Percentiles rank a stretch among this genome's conserved stretches.
Evolutionary conservation across 2,329 filamentous ascomycete species (phyloP).

Genomic region (Penicillium sp.): DNA sequence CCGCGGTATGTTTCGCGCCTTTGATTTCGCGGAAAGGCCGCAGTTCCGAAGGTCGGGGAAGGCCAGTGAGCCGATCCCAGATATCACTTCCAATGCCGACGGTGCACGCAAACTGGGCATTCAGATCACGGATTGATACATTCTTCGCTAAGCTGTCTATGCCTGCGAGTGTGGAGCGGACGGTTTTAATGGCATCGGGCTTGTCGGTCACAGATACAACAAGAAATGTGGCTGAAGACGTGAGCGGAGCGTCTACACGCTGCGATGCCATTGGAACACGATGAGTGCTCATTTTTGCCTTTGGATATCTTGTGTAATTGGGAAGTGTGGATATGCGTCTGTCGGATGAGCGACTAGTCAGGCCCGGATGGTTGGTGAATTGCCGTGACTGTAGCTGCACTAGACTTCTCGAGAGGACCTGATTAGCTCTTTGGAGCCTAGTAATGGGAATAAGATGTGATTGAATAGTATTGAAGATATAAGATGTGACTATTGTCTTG

Average conservation of each 20-base stretch:
- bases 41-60: slow-evolving; percentile 52
- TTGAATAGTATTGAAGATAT: not conserved
- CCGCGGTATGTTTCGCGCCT: slow-evolving; percentile 52
- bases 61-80: slow-evolving; percentile 51
- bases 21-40: slow-evolving; percentile 51
- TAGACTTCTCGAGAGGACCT: not conserved
- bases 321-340: not conserved
- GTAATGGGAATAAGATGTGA: not conserved
- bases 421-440: too few species aligned
- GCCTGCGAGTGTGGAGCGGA: slow-evolving; percentile 48
- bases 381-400: not conserved
- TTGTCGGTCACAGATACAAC: slow-evolving; percentile 46
- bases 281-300: slow-evolving; percentile 23
- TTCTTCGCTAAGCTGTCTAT: slow-evolving; percentile 53
- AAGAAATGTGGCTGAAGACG: slow-evolving; percentile 55
- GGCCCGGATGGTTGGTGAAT: not conserved
- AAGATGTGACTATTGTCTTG: not conserved
- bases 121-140: slow-evolving; percentile 52
- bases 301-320: not conserved
- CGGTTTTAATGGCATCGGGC: slow-evolving; percentile 39
- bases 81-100: slow-evolving; percentile 55
- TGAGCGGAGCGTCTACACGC: slow-evolving; percentile 53
- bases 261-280: slow-evolving; percentile 42
- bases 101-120: slow-evolving; percentile 51
- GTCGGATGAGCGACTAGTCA: not conserved